A percentile compares a stretch with the other conserved stretches of the same genome.
phyloP scores from a whole-genome alignment of 768 basidiomycete species.

The Pisolithus microcarpus region DNA sequence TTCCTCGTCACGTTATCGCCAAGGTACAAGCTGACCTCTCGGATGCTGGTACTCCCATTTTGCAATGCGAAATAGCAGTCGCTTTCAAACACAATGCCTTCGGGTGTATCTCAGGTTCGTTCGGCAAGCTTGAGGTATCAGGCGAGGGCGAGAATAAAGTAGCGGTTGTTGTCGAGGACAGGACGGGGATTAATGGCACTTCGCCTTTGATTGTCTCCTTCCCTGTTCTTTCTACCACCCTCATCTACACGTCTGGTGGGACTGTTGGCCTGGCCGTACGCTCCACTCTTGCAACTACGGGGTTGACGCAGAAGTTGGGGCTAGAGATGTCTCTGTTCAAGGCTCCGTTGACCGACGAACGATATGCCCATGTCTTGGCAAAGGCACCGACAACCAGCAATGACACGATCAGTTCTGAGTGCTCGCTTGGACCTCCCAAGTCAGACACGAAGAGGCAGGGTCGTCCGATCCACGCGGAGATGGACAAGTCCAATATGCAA shows the following conservation, averaged over 20 bases:
- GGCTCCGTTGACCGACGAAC: conserved; percentile 12
- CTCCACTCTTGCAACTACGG: conserved; percentile 4
- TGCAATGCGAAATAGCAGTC: conserved; percentile 20
- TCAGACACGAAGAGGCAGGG: conserved; percentile 12
- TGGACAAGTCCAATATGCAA: conserved; percentile 11
- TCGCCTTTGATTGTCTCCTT: conserved; percentile 22
- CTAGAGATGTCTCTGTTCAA: conserved; percentile 14
- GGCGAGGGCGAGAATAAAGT: conserved; percentile 14
- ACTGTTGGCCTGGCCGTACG: conserved; percentile 16
- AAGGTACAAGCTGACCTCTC: conserved; percentile 19
- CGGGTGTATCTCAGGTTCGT: conserved; percentile 13
- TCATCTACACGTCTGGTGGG: conserved; percentile 10
- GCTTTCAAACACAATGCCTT: conserved; percentile 12
- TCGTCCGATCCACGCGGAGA: conserved; percentile 8
- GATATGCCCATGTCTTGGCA: conserved; percentile 18
- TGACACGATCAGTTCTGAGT: conserved; percentile 5
- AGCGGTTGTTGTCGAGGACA: conserved; percentile 14
- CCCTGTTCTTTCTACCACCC: conserved; percentile 9
- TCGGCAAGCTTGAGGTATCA: conserved; percentile 13
- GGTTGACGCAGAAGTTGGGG: background rate
- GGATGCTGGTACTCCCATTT: conserved; percentile 15
- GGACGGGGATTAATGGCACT: conserved; percentile 9
- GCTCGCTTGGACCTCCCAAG: background rate
- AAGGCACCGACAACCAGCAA: conserved; percentile 10
- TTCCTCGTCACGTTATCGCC: conserved; percentile 24